These are phyloP conservation scores for Tulasnella sp. DNA, from an alignment of 768 basidiomycete species.

Conservation along the genomic window DNA sequence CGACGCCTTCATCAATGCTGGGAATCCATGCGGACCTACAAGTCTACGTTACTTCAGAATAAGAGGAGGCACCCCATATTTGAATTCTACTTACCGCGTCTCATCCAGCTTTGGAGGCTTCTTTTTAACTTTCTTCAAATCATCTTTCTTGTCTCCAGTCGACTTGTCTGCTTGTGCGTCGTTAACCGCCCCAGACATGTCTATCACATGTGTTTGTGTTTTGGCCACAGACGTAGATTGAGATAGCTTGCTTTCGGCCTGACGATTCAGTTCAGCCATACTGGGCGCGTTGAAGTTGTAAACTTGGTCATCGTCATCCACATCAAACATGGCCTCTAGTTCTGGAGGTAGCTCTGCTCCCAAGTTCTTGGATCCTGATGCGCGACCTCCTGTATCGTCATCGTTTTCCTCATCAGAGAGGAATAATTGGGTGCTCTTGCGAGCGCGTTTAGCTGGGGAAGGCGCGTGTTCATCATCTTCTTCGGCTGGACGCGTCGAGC, in stretches of 20 bases:
- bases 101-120: conserved; percentile 59
- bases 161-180: background rate
- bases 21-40: conserved; percentile 63
- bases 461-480: background rate
- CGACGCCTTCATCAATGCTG: conserved; percentile 57
- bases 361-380: background rate
- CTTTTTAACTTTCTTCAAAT: conserved; percentile 30
- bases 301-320: conserved; percentile 31
- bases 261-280: conserved; percentile 39
- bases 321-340: conserved; percentile 13
- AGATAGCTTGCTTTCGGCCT: conserved; percentile 23
- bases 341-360: conserved; percentile 8
- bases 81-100: conserved; percentile 27
- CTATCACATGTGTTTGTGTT: background rate
- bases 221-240: background rate
- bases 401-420: background rate
- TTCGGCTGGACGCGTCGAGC: conserved; percentile 2
- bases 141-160: conserved; percentile 24
- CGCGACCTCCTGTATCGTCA: background rate
- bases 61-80: background rate
- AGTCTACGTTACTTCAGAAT: conserved; percentile 31
- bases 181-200: background rate
- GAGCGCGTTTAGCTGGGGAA: background rate
- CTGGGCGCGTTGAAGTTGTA: conserved; percentile 37
- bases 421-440: background rate